Evolutionary conservation across 768 basidiomycete genomes (phyloP).

Genomic region (Chalciporus pseudorubinellus): DNA sequence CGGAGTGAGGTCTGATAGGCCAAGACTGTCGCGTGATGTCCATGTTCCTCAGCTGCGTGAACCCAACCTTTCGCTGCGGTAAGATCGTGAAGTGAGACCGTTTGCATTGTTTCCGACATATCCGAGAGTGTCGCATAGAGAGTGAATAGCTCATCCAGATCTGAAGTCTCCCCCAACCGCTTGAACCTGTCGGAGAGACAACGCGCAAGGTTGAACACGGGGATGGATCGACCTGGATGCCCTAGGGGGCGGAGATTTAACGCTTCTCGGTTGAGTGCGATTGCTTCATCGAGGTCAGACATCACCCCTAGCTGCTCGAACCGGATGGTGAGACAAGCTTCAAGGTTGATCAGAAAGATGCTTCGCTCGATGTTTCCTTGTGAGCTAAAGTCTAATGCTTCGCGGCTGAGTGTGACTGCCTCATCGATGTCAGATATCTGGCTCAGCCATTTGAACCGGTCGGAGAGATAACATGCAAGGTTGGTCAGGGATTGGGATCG

Average conservation of each 20-base stretch:
- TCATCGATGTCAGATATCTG: not conserved
- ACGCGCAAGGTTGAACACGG: not conserved
- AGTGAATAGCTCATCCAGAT: constrained; percentile 3
- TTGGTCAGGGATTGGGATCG: not conserved
- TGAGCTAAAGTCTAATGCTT: not conserved
- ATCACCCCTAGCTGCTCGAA: not conserved
- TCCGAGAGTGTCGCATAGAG: not conserved
- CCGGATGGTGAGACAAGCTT: not conserved
- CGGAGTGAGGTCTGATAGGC: constrained; percentile 11
- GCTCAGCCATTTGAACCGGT: not conserved
- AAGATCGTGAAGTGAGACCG: not conserved
- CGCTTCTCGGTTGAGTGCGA: not conserved
- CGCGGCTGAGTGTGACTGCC: not conserved
- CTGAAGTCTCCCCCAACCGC: not conserved
- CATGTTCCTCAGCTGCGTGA: not conserved
- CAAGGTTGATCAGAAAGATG: not conserved
- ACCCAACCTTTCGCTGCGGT: not conserved
- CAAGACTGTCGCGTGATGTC: not conserved
- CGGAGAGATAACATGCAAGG: not conserved
- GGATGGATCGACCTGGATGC: not conserved
- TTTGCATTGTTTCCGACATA: not conserved
- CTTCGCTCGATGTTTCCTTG: not conserved
- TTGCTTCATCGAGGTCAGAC: constrained; percentile 1
- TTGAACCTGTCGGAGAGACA: not conserved
- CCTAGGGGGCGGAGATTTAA: not conserved